Evolutionary conservation across 371 early-diverging fungal genomes (phyloP), one percentile per base, ranked within the genome.

Genomic region (Basidiobolus meristosporus): DNA sequence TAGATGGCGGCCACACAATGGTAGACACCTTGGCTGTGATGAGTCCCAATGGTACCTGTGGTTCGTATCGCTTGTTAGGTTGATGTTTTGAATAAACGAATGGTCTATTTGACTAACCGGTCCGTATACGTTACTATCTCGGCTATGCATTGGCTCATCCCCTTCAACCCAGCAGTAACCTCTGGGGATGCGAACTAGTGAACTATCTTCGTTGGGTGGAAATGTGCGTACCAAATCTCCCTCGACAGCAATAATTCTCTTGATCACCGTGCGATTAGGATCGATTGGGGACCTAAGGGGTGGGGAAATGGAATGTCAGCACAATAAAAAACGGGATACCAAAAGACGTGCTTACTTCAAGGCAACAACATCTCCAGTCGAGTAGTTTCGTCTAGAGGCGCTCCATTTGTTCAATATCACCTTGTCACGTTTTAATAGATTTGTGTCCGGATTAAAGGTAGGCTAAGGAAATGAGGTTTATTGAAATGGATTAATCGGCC

Each of bases 91-190:
- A 22, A 15, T 18, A 11, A 33, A 30, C 16, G 12, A 28, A 19
- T 16, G 31, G 12, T n/a, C 16, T 9, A 38, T 17, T 30, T 2
- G 34, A 32, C 52, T 66, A 67, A 76, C 75, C 0, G 89, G 81
- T 40, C 92, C 92, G 60, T 79, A 89, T 2, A 62, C 46, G 53
- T 85, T 87, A 50, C 84, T 83, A 45, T 91, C 92, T 41, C 60
- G 64, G 40, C 84, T 84, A 52, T 79, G 79, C 50, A 77, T 82
- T 26, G 69, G 62, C 50, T 88, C 90, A 50, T 91, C 92, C 16
- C 83, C 79, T 59, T 91, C 92, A 34, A 90, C 66, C 92, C 92
- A 91, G 50, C 81, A 81, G 52, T 87, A 81, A 1, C 92, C 92
- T 51, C 57, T 60, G 19, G 92, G 92, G 7, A 91, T 60, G 44